Conservation (phyloP, 768 basidiomycete genomes). For the Rhizopogon roseolus region DNA sequence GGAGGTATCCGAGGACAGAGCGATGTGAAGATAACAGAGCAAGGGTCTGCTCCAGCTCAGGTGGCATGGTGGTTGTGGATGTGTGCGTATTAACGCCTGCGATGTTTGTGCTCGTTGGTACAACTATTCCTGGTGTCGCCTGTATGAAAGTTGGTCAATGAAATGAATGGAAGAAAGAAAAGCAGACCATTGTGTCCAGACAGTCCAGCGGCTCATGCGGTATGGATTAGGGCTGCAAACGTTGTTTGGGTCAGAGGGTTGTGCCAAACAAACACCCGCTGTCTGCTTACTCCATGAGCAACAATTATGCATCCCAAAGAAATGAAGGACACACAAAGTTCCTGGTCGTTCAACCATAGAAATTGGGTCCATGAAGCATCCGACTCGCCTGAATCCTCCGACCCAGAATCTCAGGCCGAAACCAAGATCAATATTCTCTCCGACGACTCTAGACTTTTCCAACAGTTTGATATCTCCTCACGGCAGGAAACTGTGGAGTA, state of each 20-base stretch:
- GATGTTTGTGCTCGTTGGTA: slow-evolving; percentile 11
- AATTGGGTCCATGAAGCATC: neutral
- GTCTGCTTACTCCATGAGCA: too few species aligned
- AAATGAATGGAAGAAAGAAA: neutral
- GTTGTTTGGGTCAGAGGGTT: slow-evolving; percentile 1
- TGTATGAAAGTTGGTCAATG: neutral
- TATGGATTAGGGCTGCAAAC: neutral
- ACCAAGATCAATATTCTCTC: slow-evolving; percentile 5
- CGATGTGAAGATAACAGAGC: slow-evolving; percentile 73
- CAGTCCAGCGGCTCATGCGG: neutral
- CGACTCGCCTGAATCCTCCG: slow-evolving; percentile 14
- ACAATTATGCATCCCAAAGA: neutral
- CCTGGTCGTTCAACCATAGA: slow-evolving; percentile 28
- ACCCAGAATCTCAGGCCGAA: slow-evolving; percentile 16
- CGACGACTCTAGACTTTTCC: slow-evolving; percentile 26
- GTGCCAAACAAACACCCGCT: neutral
- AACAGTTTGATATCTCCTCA: slow-evolving; percentile 55
- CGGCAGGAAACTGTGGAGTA: slow-evolving; percentile 60
- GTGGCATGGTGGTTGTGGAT: slow-evolving; percentile 39
- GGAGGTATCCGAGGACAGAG: slow-evolving; percentile 83
- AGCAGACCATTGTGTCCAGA: neutral
- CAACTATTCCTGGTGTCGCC: slow-evolving; percentile 8
- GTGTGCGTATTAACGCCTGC: slow-evolving; percentile 1
- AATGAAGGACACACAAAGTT: neutral
- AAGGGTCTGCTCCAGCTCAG: slow-evolving; percentile 83